Conservation (phyloP, 163 green algal species). For the Smithsoniella earleae region DNA sequence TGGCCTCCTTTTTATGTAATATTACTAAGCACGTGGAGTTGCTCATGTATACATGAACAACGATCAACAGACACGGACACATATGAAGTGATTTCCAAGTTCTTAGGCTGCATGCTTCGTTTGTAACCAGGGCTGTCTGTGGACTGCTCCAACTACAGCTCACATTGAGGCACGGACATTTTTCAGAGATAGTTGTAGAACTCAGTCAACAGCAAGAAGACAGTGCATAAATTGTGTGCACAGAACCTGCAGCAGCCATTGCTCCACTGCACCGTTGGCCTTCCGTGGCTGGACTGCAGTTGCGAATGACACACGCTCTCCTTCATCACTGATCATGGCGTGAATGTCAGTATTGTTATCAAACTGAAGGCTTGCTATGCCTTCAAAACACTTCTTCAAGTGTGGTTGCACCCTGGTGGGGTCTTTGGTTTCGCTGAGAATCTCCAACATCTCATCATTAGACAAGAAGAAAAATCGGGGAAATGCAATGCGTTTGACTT, state of each 20-base stretch:
- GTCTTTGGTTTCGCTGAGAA: conserved; percentile 70
- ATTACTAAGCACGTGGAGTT: too few relatives aligned
- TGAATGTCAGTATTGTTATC: conserved; percentile 45
- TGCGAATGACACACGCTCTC: conserved; percentile 57
- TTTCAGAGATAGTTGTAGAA: too few relatives aligned
- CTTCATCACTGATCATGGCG: conserved; percentile 56
- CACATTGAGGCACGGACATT: too few relatives aligned
- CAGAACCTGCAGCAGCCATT: conserved; percentile 67
- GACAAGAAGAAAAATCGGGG: conserved; percentile 62
- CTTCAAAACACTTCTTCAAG: conserved; percentile 79
- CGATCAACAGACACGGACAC: too few relatives aligned
- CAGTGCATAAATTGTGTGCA: too few relatives aligned
- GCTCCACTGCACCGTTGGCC: conserved; percentile 58
- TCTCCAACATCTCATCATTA: conserved; percentile 77
- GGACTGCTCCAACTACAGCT: too few relatives aligned
- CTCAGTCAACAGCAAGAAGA: too few relatives aligned
- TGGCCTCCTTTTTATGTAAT: too few relatives aligned
- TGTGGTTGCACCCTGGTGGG: conserved; percentile 68
- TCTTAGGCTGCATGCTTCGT: too few relatives aligned
- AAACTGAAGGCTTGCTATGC: conserved; percentile 57
- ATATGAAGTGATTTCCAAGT: too few relatives aligned
- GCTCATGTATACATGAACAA: too few relatives aligned
- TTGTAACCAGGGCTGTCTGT: too few relatives aligned
- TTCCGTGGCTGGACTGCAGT: conserved; percentile 52
- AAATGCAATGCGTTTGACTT: conserved; percentile 66